Percentiles rank a stretch among this genome's conserved stretches.
These are phyloP conservation scores for Stemphylium lycopersici DNA, from an alignment of 2,329 filamentous ascomycete species.

Conservation along the genomic window DNA sequence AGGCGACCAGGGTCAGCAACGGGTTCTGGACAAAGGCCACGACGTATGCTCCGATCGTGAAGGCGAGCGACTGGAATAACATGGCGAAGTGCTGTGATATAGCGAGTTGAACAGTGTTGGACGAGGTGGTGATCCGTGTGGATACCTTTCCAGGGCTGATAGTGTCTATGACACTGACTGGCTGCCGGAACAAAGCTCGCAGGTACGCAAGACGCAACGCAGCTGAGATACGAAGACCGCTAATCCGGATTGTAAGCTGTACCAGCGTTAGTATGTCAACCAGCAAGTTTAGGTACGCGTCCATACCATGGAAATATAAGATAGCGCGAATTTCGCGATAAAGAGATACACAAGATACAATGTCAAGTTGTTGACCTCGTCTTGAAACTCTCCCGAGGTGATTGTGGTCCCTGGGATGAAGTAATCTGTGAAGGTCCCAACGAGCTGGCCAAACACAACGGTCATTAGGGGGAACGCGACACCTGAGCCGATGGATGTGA, in stretches of 20 bases:
- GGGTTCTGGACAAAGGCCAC: slow-evolving; percentile 61
- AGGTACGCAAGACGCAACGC: slow-evolving; percentile 59
- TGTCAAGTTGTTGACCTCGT: slow-evolving; percentile 51
- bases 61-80: slow-evolving; percentile 49
- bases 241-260: slow-evolving; percentile 56
- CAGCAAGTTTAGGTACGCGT: not conserved
- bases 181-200: slow-evolving; percentile 56
- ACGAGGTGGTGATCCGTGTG: slow-evolving; percentile 59
- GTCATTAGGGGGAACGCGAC: slow-evolving; percentile 62
- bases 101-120: slow-evolving; percentile 61
- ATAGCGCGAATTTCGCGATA: slow-evolving; percentile 44
- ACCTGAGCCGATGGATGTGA: slow-evolving; percentile 45
- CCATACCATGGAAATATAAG: slow-evolving; percentile 43
- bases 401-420: slow-evolving; percentile 53
- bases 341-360: slow-evolving; percentile 45
- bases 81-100: slow-evolving; percentile 61
- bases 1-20: slow-evolving; percentile 59
- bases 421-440: slow-evolving; percentile 64
- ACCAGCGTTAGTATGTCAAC: slow-evolving; percentile 14
- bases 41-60: slow-evolving; percentile 45
- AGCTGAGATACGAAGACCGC: slow-evolving; percentile 58
- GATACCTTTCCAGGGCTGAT: slow-evolving; percentile 58
- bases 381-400: slow-evolving; percentile 57
- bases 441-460: slow-evolving; percentile 59
- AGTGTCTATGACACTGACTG: slow-evolving; percentile 56